Evolutionary conservation across 164 flowering plant genomes (phyloP).

Genomic region (Paratinospora sagittata): DNA sequence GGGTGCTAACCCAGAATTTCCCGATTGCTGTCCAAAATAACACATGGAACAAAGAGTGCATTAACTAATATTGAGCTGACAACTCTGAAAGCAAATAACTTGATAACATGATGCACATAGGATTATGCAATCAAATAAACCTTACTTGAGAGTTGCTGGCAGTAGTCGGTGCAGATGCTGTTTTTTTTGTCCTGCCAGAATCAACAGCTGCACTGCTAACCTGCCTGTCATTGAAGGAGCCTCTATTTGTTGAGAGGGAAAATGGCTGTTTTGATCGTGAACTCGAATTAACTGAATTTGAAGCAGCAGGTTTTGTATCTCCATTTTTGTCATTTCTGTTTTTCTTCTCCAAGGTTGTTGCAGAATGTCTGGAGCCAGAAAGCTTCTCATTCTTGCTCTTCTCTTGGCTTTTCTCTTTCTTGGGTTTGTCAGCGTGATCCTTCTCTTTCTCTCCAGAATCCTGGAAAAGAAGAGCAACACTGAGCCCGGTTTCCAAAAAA

Average conservation of each 20-base stretch:
- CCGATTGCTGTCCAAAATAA: conserved; percentile 32
- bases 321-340: conserved; percentile 35
- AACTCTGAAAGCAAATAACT: not conserved
- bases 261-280: conserved; percentile 35
- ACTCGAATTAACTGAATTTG: conserved; percentile 24
- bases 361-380: conserved; percentile 21
- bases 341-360: conserved; percentile 28
- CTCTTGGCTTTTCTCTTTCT: conserved; percentile 28
- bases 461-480: conserved; percentile 24
- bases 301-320: conserved; percentile 21
- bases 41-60: conserved; percentile 3
- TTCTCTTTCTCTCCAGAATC: conserved; percentile 28
- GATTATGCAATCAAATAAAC: not conserved
- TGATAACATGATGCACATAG: too few relatives aligned
- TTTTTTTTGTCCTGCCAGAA: conserved; percentile 18
- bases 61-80: not conserved
- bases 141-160: conserved; percentile 18
- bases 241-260: conserved; percentile 23
- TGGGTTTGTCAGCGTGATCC: conserved; percentile 20
- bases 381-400: conserved; percentile 45
- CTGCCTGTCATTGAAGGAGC: conserved; percentile 26
- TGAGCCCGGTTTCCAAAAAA: not conserved
- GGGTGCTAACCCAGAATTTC: conserved; percentile 33
- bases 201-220: conserved; percentile 14
- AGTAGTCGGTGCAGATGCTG: conserved; percentile 17